Conservation (phyloP, 805 yeast species). For the Nakazawaea sp. region DNA sequence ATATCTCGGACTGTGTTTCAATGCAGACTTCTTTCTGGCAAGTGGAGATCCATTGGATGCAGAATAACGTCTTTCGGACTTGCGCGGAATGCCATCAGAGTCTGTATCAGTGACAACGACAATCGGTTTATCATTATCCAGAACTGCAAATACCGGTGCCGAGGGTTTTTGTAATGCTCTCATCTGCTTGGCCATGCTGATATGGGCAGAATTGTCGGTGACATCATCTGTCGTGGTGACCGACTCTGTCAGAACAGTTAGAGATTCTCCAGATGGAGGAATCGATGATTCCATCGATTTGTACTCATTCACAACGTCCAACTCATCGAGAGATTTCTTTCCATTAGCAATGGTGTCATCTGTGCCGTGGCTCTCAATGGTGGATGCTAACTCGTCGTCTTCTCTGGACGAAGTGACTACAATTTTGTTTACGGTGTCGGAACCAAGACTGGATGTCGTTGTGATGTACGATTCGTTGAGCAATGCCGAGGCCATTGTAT, state of each 20-base stretch:
- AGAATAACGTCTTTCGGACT: conserved; percentile 25
- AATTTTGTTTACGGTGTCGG: no score
- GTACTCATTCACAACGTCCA: conserved; percentile 15
- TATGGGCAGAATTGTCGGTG: neutral
- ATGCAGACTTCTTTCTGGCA: conserved; percentile 37
- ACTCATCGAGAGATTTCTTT: no score
- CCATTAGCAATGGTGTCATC: no score
- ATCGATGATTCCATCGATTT: conserved; percentile 13
- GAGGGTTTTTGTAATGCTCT: conserved; percentile 29
- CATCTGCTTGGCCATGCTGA: conserved; percentile 39
- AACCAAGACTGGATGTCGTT: no score
- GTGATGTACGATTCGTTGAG: conserved; percentile 14
- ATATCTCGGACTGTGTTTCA: conserved; percentile 25
- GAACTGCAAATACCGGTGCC: no score
- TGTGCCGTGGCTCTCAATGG: no score
- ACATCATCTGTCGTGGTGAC: neutral
- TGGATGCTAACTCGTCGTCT: no score
- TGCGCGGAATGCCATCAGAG: conserved; percentile 14
- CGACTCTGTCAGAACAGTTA: no score
- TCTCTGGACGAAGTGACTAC: no score
- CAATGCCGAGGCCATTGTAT: conserved; percentile 1
- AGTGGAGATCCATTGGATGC: conserved; percentile 18
- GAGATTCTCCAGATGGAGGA: no score
- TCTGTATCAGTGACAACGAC: conserved; percentile 13
- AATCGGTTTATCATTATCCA: conserved; percentile 14